Base-by-base conservation (phyloP, 441 rosid genomes). In the Erodium moschatum region DNA sequence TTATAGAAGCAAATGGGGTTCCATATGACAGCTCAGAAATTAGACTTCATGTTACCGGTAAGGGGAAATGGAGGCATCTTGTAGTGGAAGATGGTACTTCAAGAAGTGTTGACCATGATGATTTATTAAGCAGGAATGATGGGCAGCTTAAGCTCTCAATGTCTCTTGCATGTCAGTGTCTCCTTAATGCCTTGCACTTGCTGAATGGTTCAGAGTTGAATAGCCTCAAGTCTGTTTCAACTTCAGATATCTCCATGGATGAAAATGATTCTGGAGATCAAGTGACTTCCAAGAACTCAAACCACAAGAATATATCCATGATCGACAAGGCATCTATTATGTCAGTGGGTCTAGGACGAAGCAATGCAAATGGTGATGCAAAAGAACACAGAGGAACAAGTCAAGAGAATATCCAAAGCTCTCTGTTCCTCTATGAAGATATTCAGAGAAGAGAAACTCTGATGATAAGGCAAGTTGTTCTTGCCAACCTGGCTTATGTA, bases 61-160 rank as follows among this genome's bases (percentile, higher is more conserved):
- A 86, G 79, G 99, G 99, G 72, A 95, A 84, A 74, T 90, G 96
- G 97, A 89, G 98, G 80, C 79, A 82, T 50, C 92, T 95, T 72
- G 83, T 84, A 27, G 70, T 73, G 61, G 61, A 54, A 54, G 61
- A 54, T 54, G 61, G 61, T 54, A 54, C 61, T 67, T 67, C 78
- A 18, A 82, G 79, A 79, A 84, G 84, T 3, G 80, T 82, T 52
- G 64, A 16, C 19, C 77, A 72, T 42, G 80, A 78, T 56, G 81
- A 79, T 46, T 67, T 70, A 72, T 62, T 24, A 64, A 73, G 74
- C 48, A 82, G 81, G 21, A 70, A 68, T 50, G 81, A 81, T 72
- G 82, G 82, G 40, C 88, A 84, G 73, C 85, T 84, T 64, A 84
- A 83, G 78, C 95, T 92, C 70, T 95, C 99, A 42, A 13, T 90